phyloP scores from a whole-genome alignment of 1,284 basidiomycete genomes.

The Ustilago crameri region DNA sequence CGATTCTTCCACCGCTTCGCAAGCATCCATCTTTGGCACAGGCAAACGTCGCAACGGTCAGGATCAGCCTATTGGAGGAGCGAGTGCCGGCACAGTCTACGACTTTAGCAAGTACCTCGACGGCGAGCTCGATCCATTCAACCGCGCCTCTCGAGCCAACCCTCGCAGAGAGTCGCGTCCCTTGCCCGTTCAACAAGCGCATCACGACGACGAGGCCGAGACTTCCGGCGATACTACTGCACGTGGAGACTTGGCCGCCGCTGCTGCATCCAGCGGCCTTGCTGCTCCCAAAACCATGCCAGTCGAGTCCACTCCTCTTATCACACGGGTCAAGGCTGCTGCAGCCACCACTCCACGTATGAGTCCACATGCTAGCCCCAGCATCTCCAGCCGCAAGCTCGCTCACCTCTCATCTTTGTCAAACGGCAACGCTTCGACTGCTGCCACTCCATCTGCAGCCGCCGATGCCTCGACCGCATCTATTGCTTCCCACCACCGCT shows the following conservation, averaged over 20 bases:
- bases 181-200: conserved; percentile 20
- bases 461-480: conserved; percentile 21
- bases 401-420: conserved; percentile 35
- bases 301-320: conserved; percentile 37
- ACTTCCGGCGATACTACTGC: conserved; percentile 37
- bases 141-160: conserved; percentile 39
- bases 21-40: conserved; percentile 37
- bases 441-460: background rate
- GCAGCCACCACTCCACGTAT: conserved; percentile 23
- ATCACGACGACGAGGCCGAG: conserved; percentile 19
- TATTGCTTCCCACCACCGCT: conserved; percentile 20
- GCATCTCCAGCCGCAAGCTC: conserved; percentile 43
- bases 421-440: conserved; percentile 17
- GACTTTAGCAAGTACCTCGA: conserved; percentile 50
- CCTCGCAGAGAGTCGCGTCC: conserved; percentile 39
- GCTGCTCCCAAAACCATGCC: conserved; percentile 5
- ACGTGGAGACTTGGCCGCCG: conserved; percentile 13
- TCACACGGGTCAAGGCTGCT: conserved; percentile 29
- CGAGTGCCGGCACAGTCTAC: conserved; percentile 25
- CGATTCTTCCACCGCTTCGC: conserved; percentile 20
- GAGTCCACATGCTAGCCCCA: conserved; percentile 46
- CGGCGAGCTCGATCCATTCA: conserved; percentile 48
- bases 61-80: conserved; percentile 27
- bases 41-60: conserved; percentile 26
- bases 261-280: background rate